Percentiles rank a stretch among this genome's conserved stretches.
phyloP scores from a whole-genome alignment of 2,329 filamentous ascomycete genomes.

The Stemphylium lycopersici region DNA sequence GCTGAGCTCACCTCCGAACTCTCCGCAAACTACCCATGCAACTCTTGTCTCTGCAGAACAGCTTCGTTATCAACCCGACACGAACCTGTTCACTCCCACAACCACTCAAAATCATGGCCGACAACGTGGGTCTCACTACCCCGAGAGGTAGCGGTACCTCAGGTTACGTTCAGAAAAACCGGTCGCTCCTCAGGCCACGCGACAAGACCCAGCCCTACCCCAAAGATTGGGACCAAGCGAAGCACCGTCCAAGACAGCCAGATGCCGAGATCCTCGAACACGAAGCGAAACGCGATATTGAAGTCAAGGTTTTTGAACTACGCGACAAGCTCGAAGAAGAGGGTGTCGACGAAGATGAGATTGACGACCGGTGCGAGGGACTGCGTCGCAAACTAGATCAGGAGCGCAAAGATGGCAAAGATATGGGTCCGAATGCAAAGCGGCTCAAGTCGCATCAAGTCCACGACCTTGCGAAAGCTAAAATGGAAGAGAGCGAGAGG shows the following conservation, averaged over 20 bases:
- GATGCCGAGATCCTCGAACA: conserved; percentile 94
- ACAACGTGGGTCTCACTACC: conserved; percentile 94
- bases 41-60: background rate
- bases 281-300: conserved; percentile 86
- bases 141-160: conserved; percentile 95
- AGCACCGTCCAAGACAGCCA: conserved; percentile 80
- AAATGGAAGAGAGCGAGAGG: conserved; percentile 93
- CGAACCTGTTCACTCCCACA: background rate
- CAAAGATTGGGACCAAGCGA: conserved; percentile 70
- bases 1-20: conserved; percentile 27
- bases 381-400: conserved; percentile 68
- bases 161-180: conserved; percentile 96
- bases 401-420: conserved; percentile 48
- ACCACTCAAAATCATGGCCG: conserved; percentile 69
- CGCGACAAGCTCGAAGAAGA: conserved; percentile 91
- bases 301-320: conserved; percentile 91
- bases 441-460: conserved; percentile 90
- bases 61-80: background rate
- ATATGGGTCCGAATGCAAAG: conserved; percentile 50
- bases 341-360: conserved; percentile 86
- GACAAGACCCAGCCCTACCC: conserved; percentile 80
- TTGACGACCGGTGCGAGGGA: conserved; percentile 75
- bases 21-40: conserved; percentile 19
- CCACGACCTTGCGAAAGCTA: conserved; percentile 93
- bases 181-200: conserved; percentile 84